Conservation (phyloP, 2,329 filamentous ascomycete species). For the Fusarium tupiense region DNA sequence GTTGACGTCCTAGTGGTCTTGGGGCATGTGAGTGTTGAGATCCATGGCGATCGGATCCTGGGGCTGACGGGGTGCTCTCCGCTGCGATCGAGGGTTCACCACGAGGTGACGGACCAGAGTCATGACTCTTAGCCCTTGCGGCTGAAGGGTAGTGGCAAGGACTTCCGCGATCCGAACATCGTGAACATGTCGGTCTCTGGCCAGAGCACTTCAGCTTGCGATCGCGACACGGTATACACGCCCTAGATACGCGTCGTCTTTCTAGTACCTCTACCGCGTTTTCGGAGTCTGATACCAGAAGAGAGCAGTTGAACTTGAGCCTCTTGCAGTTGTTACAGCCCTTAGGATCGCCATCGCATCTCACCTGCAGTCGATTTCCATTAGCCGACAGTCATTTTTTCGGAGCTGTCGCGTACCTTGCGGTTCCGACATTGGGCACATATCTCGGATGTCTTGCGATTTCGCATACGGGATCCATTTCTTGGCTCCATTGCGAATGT, state of each 20-base stretch:
- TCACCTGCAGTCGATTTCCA: not conserved
- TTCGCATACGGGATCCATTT: not conserved
- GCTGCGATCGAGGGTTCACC: not conserved
- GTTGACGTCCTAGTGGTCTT: not conserved
- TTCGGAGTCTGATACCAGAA: not conserved
- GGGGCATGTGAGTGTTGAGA: no score
- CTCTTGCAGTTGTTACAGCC: slow-evolving; percentile 18
- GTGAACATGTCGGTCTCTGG: not conserved
- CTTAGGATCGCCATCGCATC: slow-evolving; percentile 3
- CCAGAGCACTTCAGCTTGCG: slow-evolving; percentile 24
- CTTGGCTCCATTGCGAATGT: not conserved
- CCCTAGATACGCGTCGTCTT: slow-evolving; percentile 10
- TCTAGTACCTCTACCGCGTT: not conserved
- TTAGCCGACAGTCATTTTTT: not conserved
- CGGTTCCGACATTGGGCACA: slow-evolving; percentile 27
- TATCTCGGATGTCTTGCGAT: slow-evolving; percentile 21
- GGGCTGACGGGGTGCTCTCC: not conserved
- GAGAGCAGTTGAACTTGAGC: slow-evolving; percentile 12
- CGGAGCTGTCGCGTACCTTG: not conserved
- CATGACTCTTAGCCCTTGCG: not conserved
- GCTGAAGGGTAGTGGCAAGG: slow-evolving; percentile 8
- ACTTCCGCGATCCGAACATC: not conserved
- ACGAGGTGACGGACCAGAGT: not conserved
- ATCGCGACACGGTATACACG: slow-evolving; percentile 11
- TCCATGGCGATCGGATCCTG: not conserved